These are phyloP conservation scores for Trichoderma breve DNA, from an alignment of 2,329 filamentous ascomycete genomes.

Conservation along the genomic window DNA sequence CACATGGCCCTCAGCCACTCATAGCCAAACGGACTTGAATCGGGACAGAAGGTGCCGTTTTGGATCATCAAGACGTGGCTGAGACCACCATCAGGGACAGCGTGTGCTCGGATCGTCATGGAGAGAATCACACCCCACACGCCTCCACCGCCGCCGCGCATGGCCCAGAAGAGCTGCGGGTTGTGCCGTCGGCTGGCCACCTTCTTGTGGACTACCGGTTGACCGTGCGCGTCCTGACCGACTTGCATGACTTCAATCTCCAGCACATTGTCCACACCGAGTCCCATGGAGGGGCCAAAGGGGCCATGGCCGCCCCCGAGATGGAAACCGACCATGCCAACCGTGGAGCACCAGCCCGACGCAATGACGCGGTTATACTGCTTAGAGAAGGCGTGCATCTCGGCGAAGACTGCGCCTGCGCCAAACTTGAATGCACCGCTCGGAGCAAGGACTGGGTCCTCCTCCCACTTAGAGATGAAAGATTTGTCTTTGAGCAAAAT, in stretches of 20 bases:
- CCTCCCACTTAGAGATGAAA: background rate
- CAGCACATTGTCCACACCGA: slow-evolving; percentile 49
- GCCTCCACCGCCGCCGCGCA: slow-evolving; percentile 49
- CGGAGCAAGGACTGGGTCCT: background rate
- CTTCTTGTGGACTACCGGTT: slow-evolving; percentile 21
- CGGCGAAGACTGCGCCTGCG: background rate
- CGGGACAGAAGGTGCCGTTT: background rate
- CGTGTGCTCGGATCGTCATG: background rate
- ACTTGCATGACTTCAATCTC: slow-evolving; percentile 41
- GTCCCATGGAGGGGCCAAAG: slow-evolving; percentile 41
- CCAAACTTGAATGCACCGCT: background rate
- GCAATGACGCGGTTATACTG: background rate
- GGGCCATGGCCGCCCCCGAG: slow-evolving; percentile 43
- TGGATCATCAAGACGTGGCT: background rate
- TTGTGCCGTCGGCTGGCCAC: slow-evolving; percentile 34
- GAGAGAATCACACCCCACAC: slow-evolving; percentile 48
- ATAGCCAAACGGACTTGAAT: background rate
- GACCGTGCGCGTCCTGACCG: slow-evolving; percentile 44
- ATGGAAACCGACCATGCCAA: background rate
- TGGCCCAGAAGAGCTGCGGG: slow-evolving; percentile 53
- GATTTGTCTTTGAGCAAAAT: background rate
- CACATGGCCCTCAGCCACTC: background rate
- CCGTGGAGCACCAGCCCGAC: background rate
- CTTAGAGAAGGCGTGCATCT: background rate
- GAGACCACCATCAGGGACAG: background rate